phyloP scores from a whole-genome alignment of 164 flowering plant species.

The Protea cynaroides region DNA sequence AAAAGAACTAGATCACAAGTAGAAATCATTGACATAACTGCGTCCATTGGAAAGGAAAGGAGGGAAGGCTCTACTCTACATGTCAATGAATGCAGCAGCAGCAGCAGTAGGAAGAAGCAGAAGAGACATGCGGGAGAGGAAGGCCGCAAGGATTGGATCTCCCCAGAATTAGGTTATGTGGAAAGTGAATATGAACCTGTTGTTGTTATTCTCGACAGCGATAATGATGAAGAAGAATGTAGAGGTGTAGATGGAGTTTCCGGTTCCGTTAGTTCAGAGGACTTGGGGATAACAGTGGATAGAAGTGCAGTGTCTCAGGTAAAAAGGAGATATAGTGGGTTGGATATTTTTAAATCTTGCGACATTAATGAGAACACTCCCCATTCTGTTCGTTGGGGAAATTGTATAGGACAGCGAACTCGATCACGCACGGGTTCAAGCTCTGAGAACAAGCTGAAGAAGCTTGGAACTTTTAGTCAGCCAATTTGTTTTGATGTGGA shows the following conservation, averaged over 20 bases:
- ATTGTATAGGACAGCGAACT: background rate
- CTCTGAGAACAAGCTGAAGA: slow-evolving; percentile 1
- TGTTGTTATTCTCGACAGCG: no score
- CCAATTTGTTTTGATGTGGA: slow-evolving; percentile 14
- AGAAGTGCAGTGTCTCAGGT: background rate
- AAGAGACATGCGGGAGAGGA: background rate
- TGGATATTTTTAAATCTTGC: no score
- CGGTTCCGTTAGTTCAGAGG: no score
- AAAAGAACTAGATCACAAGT: no score
- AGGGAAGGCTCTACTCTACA: no score
- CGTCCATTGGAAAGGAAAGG: no score
- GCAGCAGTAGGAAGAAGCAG: background rate
- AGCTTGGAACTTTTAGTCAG: slow-evolving; percentile 13
- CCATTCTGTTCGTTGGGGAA: background rate
- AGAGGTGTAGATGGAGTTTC: background rate
- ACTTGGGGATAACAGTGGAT: no score
- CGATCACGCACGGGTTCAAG: background rate
- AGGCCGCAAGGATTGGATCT: slow-evolving; percentile 1
- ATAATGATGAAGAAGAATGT: no score
- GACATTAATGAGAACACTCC: no score
- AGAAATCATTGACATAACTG: no score
- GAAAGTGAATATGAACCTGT: background rate
- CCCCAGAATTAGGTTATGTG: background rate
- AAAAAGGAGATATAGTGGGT: background rate
- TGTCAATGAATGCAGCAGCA: background rate